Percentiles rank a stretch among this genome's conserved stretches.
These are phyloP conservation scores for Starmerella riodocensis DNA, from an alignment of 805 yeast genomes.

Conservation along the genomic window DNA sequence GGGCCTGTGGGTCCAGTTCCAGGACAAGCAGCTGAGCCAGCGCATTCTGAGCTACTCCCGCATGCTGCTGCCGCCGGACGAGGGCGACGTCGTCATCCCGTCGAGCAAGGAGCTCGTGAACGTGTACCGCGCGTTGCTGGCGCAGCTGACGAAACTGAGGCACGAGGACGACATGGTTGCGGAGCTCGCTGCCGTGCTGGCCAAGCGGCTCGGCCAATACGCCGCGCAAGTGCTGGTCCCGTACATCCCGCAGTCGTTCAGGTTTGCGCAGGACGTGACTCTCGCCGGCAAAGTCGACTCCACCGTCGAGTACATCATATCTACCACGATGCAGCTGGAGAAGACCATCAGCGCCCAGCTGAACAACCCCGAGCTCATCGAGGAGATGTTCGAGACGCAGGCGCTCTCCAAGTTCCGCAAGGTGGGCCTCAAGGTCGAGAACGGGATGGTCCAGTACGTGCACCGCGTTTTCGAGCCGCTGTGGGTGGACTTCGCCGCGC, in stretches of 20 bases:
- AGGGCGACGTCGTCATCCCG: slow-evolving; percentile 48
- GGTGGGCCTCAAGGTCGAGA: slow-evolving; percentile 20
- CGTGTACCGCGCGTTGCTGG: slow-evolving; percentile 54
- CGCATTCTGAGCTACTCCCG: slow-evolving; percentile 42
- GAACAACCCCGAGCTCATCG: not conserved
- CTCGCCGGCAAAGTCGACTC: slow-evolving; percentile 62
- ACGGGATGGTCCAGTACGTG: slow-evolving; percentile 41
- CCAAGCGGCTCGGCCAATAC: slow-evolving; percentile 51
- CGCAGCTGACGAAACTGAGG: slow-evolving; percentile 52
- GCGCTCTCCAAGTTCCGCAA: slow-evolving; percentile 12
- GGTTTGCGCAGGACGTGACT: slow-evolving; percentile 46
- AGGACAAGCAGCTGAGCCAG: slow-evolving; percentile 45
- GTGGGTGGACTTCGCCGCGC: slow-evolving; percentile 70
- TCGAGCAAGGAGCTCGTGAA: slow-evolving; percentile 82
- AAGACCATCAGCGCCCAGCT: slow-evolving; percentile 28
- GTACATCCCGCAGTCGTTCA: slow-evolving; percentile 33
- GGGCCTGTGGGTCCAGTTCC: slow-evolving; percentile 74
- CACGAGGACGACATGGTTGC: slow-evolving; percentile 30
- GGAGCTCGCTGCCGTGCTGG: slow-evolving; percentile 46
- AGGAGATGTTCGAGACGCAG: slow-evolving; percentile 10
- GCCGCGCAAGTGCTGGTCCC: slow-evolving; percentile 39
- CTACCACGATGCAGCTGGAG: slow-evolving; percentile 65
- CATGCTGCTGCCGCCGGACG: slow-evolving; percentile 28
- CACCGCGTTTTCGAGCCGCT: slow-evolving; percentile 48
- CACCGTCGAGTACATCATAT: slow-evolving; percentile 79